Evolutionary conservation across 2,329 filamentous ascomycete species (phyloP).

Genomic region (Fusarium sp.): DNA sequence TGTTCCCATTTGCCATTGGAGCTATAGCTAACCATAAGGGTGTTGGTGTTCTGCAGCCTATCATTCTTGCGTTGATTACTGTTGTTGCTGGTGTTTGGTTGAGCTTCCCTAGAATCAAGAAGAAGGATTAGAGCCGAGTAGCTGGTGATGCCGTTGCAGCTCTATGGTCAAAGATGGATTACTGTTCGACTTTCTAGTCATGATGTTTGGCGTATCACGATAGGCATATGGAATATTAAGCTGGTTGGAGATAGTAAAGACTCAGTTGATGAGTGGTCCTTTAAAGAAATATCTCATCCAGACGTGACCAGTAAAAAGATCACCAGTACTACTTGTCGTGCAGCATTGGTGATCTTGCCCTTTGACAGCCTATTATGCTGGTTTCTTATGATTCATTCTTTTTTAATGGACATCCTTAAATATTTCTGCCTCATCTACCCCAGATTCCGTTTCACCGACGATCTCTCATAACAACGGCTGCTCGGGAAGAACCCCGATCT

Average conservation of each 20-base stretch:
- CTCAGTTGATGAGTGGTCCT: neutral
- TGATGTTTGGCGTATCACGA: fast-evolving
- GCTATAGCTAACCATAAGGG: slow-evolving; percentile 64
- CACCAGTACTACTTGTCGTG: neutral
- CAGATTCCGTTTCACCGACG: neutral
- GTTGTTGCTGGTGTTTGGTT: slow-evolving; percentile 48
- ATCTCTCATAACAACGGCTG: neutral
- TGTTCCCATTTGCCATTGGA: slow-evolving; percentile 68
- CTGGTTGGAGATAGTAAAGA: neutral
- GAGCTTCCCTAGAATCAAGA: slow-evolving; percentile 47
- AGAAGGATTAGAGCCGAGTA: slow-evolving; percentile 32
- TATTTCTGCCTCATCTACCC: neutral
- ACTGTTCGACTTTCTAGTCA: fast-evolving
- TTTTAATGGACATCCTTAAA: too few relatives aligned
- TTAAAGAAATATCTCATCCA: neutral
- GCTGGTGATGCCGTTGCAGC: fast-evolving
- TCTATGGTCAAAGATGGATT: fast-evolving
- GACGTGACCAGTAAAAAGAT: fast-evolving
- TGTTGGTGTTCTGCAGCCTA: slow-evolving; percentile 59
- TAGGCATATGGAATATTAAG: neutral
- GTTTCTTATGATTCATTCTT: too few relatives aligned
- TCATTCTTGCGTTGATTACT: slow-evolving; percentile 55
- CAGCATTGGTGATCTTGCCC: too few relatives aligned
- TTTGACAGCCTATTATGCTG: too few relatives aligned
- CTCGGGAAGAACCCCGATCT: slow-evolving; percentile 14